A percentile compares a stretch with the other conserved stretches of the same genome.
phyloP scores from a whole-genome alignment of 2,329 filamentous ascomycete genomes.

The Zymoseptoria ardabiliae region DNA sequence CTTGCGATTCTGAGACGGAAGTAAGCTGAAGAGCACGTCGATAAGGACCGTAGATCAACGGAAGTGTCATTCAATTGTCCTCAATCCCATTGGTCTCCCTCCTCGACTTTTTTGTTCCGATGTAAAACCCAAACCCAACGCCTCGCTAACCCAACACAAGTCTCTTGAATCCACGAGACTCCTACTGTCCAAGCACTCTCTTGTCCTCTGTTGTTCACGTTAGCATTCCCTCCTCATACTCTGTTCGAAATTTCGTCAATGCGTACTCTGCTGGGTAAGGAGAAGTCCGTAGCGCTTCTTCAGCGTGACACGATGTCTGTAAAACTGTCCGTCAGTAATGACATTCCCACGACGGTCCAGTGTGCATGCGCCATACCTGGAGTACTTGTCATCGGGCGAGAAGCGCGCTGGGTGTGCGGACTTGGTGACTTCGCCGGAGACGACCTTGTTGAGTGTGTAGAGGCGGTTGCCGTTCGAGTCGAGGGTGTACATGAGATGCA shows the following conservation, averaged over 20 bases:
- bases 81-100: background rate
- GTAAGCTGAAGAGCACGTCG: background rate
- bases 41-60: background rate
- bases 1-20: background rate
- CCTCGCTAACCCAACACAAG: constrained; percentile 22
- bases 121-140: constrained; percentile 12
- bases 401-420: constrained; percentile 93
- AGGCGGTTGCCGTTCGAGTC: constrained; percentile 74
- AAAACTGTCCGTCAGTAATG: background rate
- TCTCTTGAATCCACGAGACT: background rate
- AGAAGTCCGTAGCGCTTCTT: constrained; percentile 90
- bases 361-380: constrained; percentile 45
- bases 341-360: too few relatives aligned
- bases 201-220: constrained; percentile 32
- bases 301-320: constrained; percentile 81
- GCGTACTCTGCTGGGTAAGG: constrained; percentile 59
- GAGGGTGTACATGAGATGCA: constrained; percentile 82
- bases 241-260: background rate
- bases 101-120: background rate
- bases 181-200: constrained; percentile 38
- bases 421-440: constrained; percentile 78
- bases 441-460: constrained; percentile 92
- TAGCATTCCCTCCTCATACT: background rate
- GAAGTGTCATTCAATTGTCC: background rate
- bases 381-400: constrained; percentile 98